Conservation (phyloP, 1,284 basidiomycete genomes). For the Tilletiaria anomala region DNA sequence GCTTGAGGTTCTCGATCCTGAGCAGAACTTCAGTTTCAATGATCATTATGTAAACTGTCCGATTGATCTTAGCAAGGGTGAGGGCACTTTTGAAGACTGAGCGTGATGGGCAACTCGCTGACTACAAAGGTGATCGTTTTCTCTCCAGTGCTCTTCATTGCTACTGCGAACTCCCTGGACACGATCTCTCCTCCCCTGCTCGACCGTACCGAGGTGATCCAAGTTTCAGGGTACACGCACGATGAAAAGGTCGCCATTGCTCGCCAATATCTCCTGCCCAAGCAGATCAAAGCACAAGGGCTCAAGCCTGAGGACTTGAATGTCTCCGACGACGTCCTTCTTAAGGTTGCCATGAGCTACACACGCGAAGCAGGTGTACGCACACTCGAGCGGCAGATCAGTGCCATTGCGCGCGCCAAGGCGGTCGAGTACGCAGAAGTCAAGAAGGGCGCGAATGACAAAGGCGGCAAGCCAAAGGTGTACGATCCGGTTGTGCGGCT, state of each 20-base stretch:
- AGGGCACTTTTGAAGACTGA: neutral
- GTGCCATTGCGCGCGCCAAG: conserved; percentile 59
- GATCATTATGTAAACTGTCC: conserved; percentile 42
- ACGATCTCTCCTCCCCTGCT: conserved; percentile 42
- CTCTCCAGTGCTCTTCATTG: conserved; percentile 41
- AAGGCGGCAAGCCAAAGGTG: conserved; percentile 20
- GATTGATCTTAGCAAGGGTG: conserved; percentile 20
- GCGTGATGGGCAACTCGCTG: neutral
- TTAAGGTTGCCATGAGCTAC: conserved; percentile 59
- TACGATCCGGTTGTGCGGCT: conserved; percentile 56
- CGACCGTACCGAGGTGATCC: conserved; percentile 42
- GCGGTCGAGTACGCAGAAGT: conserved; percentile 59
- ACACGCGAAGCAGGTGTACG: conserved; percentile 85
- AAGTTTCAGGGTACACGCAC: conserved; percentile 42
- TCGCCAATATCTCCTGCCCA: conserved; percentile 56
- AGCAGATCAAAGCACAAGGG: conserved; percentile 63
- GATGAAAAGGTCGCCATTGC: conserved; percentile 43
- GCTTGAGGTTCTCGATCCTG: conserved; percentile 42
- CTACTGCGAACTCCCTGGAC: conserved; percentile 42
- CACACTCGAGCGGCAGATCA: conserved; percentile 71
- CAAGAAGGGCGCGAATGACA: conserved; percentile 44
- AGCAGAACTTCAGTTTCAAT: conserved; percentile 42
- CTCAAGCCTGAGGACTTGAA: conserved; percentile 43
- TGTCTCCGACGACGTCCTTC: conserved; percentile 55
- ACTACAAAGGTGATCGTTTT: neutral